phyloP scores from a whole-genome alignment of 192 early-diverging fungal genomes.

The Phycomyces blakesleeanus region DNA sequence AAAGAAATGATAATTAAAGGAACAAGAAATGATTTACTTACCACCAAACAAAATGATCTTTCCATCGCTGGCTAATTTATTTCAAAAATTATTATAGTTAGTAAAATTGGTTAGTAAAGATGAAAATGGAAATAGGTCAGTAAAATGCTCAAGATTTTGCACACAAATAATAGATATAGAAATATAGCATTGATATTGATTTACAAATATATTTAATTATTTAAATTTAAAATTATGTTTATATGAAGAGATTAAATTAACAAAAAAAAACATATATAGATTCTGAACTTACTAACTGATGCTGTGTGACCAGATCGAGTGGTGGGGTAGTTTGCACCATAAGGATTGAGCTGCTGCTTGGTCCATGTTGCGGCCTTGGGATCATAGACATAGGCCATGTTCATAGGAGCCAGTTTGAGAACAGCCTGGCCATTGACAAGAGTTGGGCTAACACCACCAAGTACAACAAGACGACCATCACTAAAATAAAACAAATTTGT shows the following conservation, averaged over 20 bases:
- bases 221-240: too few relatives aligned
- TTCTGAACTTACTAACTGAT: slow-evolving; percentile 19
- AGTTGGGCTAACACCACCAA: slow-evolving; percentile 24
- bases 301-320: slow-evolving; percentile 24
- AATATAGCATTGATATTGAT: too few relatives aligned
- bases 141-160: not conserved
- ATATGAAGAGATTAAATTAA: not conserved
- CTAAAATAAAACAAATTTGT: too few relatives aligned
- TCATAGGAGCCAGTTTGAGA: slow-evolving; percentile 16
- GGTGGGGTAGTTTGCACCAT: slow-evolving; percentile 5
- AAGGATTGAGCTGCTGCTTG: not conserved
- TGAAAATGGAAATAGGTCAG: not conserved
- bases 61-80: slow-evolving; percentile 21
- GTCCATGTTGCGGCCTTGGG: slow-evolving; percentile 21
- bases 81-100: too few relatives aligned
- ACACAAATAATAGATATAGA: too few relatives aligned
- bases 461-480: slow-evolving; percentile 25
- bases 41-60: slow-evolving; percentile 32
- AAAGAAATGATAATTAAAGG: too few relatives aligned
- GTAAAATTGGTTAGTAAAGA: not conserved
- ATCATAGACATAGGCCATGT: slow-evolving; percentile 19
- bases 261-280: not conserved
- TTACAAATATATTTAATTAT: too few relatives aligned
- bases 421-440: not conserved
- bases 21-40: slow-evolving; percentile 7